Conservation (phyloP, 2,329 filamentous ascomycete species). For the Trichothecium roseum region DNA sequence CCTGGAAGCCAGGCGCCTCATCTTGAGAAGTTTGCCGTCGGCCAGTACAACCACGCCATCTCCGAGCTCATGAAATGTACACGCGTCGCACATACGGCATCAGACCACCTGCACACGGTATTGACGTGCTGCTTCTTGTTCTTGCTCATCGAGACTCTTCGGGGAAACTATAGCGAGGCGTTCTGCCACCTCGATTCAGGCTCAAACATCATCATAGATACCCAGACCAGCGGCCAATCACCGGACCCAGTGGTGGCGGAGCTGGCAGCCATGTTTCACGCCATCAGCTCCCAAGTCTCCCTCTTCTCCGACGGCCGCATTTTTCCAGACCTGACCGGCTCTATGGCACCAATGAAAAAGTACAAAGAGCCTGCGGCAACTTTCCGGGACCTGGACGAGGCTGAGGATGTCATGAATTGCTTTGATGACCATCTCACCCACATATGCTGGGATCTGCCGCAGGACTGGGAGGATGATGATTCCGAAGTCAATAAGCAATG, state of each 20-base stretch:
- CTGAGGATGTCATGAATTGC: slow-evolving; percentile 1
- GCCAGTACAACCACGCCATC: slow-evolving; percentile 5
- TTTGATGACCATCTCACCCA: slow-evolving; percentile 1
- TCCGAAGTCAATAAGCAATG: neutral
- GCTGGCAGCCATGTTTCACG: slow-evolving; percentile 1
- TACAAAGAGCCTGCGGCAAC: neutral
- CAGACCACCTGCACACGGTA: neutral
- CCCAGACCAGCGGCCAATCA: neutral
- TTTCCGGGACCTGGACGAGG: slow-evolving; percentile 1
- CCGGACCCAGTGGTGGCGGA: neutral
- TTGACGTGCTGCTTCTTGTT: slow-evolving; percentile 4
- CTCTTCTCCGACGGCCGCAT: slow-evolving; percentile 1
- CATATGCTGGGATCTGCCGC: neutral
- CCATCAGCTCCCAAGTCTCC: neutral
- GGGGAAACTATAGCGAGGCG: slow-evolving; percentile 1
- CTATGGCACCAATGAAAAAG: slow-evolving; percentile 1
- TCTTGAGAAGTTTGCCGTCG: neutral
- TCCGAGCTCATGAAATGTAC: neutral
- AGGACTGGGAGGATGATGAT: neutral
- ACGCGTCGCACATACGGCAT: neutral
- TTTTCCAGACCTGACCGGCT: neutral
- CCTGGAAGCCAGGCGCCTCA: neutral
- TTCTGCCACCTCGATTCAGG: slow-evolving; percentile 3
- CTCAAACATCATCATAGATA: neutral
- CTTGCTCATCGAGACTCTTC: slow-evolving; percentile 2